These are phyloP conservation scores for Globisporangium perplexum DNA, from an alignment of 352 stramenopile species.

Conservation along the genomic window DNA sequence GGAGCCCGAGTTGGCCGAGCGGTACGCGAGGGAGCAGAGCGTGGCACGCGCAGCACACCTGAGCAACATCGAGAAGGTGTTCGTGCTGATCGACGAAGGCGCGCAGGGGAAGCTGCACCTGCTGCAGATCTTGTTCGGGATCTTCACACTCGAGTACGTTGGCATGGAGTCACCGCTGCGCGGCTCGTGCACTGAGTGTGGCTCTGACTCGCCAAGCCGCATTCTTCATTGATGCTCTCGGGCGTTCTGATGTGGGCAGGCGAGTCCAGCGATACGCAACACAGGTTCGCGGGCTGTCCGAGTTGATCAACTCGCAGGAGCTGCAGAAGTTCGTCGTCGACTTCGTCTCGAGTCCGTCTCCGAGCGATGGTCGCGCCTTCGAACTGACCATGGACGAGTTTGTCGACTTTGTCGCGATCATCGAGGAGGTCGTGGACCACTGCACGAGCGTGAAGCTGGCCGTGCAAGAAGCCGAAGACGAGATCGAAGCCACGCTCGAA, in stretches of 20 bases:
- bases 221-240: neutral
- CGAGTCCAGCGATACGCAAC: conserved; percentile 30
- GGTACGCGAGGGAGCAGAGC: conserved; percentile 24
- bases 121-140: conserved; percentile 44
- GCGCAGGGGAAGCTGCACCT: conserved; percentile 38
- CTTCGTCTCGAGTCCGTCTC: conserved; percentile 29
- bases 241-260: conserved; percentile 1
- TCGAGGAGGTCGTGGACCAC: conserved; percentile 54
- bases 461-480: conserved; percentile 50
- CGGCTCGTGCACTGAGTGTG: too few species aligned
- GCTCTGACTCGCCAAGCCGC: neutral
- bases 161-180: neutral
- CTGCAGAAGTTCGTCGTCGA: conserved; percentile 60
- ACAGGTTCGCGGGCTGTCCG: conserved; percentile 37
- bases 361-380: conserved; percentile 16
- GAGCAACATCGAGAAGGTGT: conserved; percentile 48
- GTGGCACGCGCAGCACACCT: conserved; percentile 12
- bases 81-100: conserved; percentile 32
- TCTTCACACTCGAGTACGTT: conserved; percentile 58
- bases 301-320: conserved; percentile 30
- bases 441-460: conserved; percentile 34
- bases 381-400: conserved; percentile 34
- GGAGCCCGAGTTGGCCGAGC: conserved; percentile 54
- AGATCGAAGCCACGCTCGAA: conserved; percentile 39
- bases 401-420: conserved; percentile 41